Base-by-base conservation (phyloP, 2,329 filamentous ascomycete genomes). In the Lecanicillium sp. region DNA sequence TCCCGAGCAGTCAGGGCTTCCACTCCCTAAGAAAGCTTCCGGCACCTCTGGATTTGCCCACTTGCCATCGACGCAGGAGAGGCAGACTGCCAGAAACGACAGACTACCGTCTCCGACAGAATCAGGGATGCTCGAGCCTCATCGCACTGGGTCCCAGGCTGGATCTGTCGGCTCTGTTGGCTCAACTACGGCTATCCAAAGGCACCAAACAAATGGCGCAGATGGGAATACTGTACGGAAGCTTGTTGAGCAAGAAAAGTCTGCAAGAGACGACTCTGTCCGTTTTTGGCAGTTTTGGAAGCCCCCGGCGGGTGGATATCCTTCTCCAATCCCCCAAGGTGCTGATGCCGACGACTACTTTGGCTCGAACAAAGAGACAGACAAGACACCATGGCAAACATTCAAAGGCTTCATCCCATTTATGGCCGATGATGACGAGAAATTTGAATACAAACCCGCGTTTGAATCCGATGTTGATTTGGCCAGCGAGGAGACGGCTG, bases 221-320 rank as follows among this genome's bases (percentile, higher is more conserved):
- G 35, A 36, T 14, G 65, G 64, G 12, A 79, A 77, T 48, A 77
- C 72, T 0, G 71, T 72, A 4, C 70, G 75, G 33, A 71, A 68
- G 43, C 50, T 68, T 6, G 60, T 59, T 3, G 66, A 74, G 35
- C 50, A 69, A 29, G 65, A 73, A 3, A 66, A 72, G 10, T 69
- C 74, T 57, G 67, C 69, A 38, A 53, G 60, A 37, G 61, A 60
- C 5, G 64, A 70, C 9, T 59, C 65, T 18, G 57, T 62, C 1
- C 62, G 58, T 29, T 81, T 77, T 65, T 81, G 73, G 62, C 60
- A 81, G 44, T 81, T 82, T 43, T 82, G 78, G 78, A 76, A 78
- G 48, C 71, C 74, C 0, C 78, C 78, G 0, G 59, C 69, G 2
- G 78, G 78, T 17, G 73, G 72, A 3, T 82, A 79, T 48, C 62